Evolutionary conservation across 805 yeast genomes (phyloP).

Genomic region (Pichia membranifaciens): DNA sequence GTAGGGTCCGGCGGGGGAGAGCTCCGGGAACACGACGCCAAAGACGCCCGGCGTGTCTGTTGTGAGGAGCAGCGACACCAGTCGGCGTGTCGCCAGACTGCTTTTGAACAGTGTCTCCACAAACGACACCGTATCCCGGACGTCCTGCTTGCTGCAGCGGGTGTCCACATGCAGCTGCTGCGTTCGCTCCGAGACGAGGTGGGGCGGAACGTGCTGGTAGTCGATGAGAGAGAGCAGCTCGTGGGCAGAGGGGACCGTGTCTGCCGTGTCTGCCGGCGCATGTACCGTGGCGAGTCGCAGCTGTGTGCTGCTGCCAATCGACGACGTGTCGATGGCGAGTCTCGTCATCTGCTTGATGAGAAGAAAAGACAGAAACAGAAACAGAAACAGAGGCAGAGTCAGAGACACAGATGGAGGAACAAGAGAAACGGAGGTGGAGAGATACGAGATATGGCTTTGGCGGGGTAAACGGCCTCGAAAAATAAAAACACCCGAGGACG

Average conservation of each 20-base stretch:
- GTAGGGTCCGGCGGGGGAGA: neutral
- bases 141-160: neutral
- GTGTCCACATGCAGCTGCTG: neutral
- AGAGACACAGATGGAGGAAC: too few relatives aligned
- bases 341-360: neutral
- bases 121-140: neutral
- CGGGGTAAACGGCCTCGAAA: too few relatives aligned
- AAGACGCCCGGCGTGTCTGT: neutral
- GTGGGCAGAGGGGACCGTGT: too few relatives aligned
- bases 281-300: neutral
- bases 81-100: neutral
- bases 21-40: neutral
- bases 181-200: neutral
- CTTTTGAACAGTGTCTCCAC: neutral
- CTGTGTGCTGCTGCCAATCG: neutral
- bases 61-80: neutral
- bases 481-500: too few relatives aligned
- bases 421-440: neutral
- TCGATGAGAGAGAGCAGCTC: neutral
- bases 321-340: neutral
- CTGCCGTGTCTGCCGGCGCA: too few relatives aligned
- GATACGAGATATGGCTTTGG: too few relatives aligned
- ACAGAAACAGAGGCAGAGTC: too few relatives aligned
- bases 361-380: too few relatives aligned
- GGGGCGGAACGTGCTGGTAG: neutral